These are phyloP conservation scores for Xylaria sp. DNA, from an alignment of 2,329 filamentous ascomycete genomes.

Conservation along the genomic window DNA sequence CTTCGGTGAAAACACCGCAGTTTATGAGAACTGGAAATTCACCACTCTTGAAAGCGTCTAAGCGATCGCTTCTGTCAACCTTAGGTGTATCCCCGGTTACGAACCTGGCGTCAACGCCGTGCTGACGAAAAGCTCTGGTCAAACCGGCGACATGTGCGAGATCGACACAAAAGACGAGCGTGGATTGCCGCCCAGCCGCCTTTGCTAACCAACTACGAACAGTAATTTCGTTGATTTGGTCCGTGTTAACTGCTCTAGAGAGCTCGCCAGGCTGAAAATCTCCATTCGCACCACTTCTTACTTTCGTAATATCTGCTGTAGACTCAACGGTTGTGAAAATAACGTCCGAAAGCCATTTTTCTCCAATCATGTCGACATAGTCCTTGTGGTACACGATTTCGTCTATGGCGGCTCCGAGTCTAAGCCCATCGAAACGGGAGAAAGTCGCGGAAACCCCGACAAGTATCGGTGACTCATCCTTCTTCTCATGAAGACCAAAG, in stretches of 20 bases:
- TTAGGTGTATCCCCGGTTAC: constrained; percentile 85
- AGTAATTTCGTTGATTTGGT: constrained; percentile 82
- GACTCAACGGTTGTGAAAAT: constrained; percentile 92
- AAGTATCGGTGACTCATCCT: constrained; percentile 69
- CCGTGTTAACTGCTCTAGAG: constrained; percentile 83
- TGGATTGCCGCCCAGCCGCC: constrained; percentile 79
- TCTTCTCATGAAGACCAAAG: constrained; percentile 71
- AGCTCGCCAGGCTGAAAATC: constrained; percentile 86
- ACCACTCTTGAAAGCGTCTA: constrained; percentile 79
- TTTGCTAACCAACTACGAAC: constrained; percentile 87
- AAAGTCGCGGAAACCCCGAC: constrained; percentile 90
- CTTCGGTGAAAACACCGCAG: constrained; percentile 96
- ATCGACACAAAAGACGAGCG: constrained; percentile 94
- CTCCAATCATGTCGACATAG: constrained; percentile 72
- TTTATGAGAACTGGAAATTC: constrained; percentile 91
- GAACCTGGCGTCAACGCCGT: constrained; percentile 84
- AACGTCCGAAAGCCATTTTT: constrained; percentile 92
- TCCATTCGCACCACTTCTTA: constrained; percentile 71
- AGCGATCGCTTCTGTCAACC: constrained; percentile 71
- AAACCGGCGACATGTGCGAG: constrained; percentile 81
- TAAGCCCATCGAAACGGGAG: constrained; percentile 82
- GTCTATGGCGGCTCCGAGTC: constrained; percentile 85
- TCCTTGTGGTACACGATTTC: constrained; percentile 95
- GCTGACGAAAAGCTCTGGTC: constrained; percentile 77
- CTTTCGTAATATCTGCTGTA: constrained; percentile 78